Base-by-base conservation (phyloP, 2,329 filamentous ascomycete genomes). In the Trichoderma koningii region DNA sequence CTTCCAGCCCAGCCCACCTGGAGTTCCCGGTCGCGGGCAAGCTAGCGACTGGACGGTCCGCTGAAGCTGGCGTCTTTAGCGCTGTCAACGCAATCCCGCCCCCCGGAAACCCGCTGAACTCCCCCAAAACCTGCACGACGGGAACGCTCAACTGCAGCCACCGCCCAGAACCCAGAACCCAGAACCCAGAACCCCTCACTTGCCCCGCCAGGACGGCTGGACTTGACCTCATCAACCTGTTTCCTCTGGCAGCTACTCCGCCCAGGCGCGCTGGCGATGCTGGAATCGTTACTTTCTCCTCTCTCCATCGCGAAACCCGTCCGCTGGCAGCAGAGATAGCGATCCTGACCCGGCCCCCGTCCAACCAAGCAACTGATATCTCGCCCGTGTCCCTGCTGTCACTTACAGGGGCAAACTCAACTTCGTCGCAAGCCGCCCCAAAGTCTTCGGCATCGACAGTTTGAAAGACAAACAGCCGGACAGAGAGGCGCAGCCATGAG, bases 171-270 rank as follows among this genome's bases (percentile, higher is more conserved):
- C 41, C 38, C 45, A 44, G 7, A 30, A 30, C 28, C 12, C 41
- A 38, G 26, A 30, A 44, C 41, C 47, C 53, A 44, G 30, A 65
- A 55, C 63, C 63, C 63, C 17, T 53, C 48, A n/a, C 63, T 59
- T 30, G 48, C 55, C 63, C 63, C 63, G 63, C 63, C 55, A 65
- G n/a, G 53, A 42, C 63, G 30, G 53, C 47, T 60, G 26, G 48
- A 34, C 23, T 65, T 48, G 63, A 65, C 63, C 63, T 65, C 63
- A 65, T 60, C 53, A 38, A 38, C 45, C 47, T n/a, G 6, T 5
- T 7, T n/a, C 28, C 50, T n/a, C 30, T 47, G 28, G 28, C 21
- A 14, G 15, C 15, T 41, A 17, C 48, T 65, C 63, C 48, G 55
- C 41, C 26, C 6, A 41, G 9, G 26, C 47, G 45, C 55, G 15